These are phyloP conservation scores for Bretschneidera sinensis DNA, from an alignment of 345 rosid genomes.

Conservation along the genomic window DNA sequence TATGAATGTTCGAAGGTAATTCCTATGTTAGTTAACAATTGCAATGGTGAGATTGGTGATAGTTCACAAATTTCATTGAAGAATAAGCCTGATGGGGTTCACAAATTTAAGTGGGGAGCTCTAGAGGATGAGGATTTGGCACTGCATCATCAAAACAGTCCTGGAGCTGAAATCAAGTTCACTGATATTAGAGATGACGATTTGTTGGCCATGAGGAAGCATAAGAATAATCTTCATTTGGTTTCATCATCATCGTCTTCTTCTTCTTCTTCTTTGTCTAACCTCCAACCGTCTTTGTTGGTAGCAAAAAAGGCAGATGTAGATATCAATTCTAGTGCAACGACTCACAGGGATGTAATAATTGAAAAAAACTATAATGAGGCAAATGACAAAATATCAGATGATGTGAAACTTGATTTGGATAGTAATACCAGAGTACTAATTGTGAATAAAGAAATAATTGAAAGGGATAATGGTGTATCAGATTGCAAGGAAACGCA, in stretches of 20 bases:
- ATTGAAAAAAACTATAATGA: conserved; percentile 20
- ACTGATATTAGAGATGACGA: conserved; percentile 25
- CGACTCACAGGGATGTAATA: conserved; percentile 22
- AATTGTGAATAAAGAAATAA: conserved; percentile 17
- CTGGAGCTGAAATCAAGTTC: conserved; percentile 31
- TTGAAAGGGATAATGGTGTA: conserved; percentile 20
- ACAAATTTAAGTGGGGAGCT: conserved; percentile 60
- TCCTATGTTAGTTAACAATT: conserved; percentile 15
- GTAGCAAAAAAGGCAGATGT: conserved; percentile 16
- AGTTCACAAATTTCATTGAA: conserved; percentile 10
- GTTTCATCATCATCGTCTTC: conserved; percentile 4
- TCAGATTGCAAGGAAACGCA: conserved; percentile 21
- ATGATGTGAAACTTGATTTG: too few relatives aligned
- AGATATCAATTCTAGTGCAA: conserved; percentile 14
- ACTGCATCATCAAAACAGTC: conserved; percentile 23
- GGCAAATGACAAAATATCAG: too few relatives aligned
- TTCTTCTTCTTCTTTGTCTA: conserved; percentile 19
- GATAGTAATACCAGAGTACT: too few relatives aligned
- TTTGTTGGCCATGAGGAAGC: conserved; percentile 24
- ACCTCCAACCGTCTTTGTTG: conserved; percentile 15
- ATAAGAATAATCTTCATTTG: conserved; percentile 17
- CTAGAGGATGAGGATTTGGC: conserved; percentile 44
- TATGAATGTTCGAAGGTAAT: conserved; percentile 12
- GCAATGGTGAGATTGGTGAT: conserved; percentile 19
- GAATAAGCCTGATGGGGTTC: conserved; percentile 26